Evolutionary conservation across 306 rosid genomes (phyloP).

Genomic region (Sicyos baderoa): DNA sequence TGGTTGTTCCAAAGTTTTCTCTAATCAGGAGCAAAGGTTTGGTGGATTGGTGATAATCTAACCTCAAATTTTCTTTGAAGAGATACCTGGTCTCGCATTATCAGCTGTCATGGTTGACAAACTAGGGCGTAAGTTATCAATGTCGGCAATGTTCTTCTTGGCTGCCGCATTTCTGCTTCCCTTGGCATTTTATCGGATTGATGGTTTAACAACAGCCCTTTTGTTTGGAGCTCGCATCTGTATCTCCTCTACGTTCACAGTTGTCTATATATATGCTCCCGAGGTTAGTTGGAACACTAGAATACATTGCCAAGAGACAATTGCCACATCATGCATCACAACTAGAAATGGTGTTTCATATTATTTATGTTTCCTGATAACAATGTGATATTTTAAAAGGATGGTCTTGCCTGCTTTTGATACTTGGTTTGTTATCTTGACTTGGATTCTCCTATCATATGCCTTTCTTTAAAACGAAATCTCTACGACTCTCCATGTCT

Average conservation of each 20-base stretch:
- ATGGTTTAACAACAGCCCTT: slow-evolving; percentile 58
- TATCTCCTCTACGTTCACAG: slow-evolving; percentile 76
- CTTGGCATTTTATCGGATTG: slow-evolving; percentile 47
- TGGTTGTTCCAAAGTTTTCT: slow-evolving; percentile 16
- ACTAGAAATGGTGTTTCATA: neutral
- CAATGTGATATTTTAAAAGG: neutral
- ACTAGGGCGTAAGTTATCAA: slow-evolving; percentile 80
- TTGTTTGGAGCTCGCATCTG: slow-evolving; percentile 95
- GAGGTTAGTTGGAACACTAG: slow-evolving; percentile 40
- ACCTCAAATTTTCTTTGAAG: slow-evolving; percentile 40
- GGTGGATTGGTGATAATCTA: slow-evolving; percentile 26
- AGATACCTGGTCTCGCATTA: slow-evolving; percentile 78
- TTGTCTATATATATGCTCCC: slow-evolving; percentile 87
- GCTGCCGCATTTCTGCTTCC: slow-evolving; percentile 77
- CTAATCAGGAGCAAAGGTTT: neutral
- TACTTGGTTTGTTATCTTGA: neutral
- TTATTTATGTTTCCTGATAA: neutral
- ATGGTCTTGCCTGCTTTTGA: neutral
- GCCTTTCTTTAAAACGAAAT: neutral
- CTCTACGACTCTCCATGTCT: neutral
- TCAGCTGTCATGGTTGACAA: slow-evolving; percentile 74
- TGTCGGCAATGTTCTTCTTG: slow-evolving; percentile 78
- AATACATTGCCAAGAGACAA: neutral
- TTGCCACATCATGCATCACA: slow-evolving; percentile 4
- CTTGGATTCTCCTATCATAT: slow-evolving; percentile 24